Conservation (phyloP, 495 filamentous ascomycete species). For the Usnea hakonensis region DNA sequence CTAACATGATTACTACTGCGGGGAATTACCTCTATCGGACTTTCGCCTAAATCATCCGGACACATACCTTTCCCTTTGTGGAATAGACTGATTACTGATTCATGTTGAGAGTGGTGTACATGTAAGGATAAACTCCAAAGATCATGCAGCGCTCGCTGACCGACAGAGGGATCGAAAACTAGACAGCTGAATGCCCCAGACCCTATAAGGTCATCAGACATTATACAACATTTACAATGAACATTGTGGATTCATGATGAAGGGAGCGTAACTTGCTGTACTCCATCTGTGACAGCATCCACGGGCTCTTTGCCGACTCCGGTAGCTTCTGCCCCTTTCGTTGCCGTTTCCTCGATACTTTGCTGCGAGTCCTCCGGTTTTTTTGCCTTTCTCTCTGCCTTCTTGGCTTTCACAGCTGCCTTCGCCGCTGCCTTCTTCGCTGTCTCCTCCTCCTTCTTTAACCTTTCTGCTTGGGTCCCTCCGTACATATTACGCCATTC, state of each 20-base stretch:
- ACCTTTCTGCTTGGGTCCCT: slow-evolving; percentile 56
- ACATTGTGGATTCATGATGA: no score
- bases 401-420: slow-evolving; percentile 48
- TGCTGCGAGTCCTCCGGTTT: slow-evolving; percentile 39
- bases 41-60: not conserved
- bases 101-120: no score
- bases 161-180: not conserved
- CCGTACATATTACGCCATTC: slow-evolving; percentile 80
- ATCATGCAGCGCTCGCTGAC: not conserved
- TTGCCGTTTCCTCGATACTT: slow-evolving; percentile 37
- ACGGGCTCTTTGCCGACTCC: slow-evolving; percentile 27
- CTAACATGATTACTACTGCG: no score
- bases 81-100: not conserved
- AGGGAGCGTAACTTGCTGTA: slow-evolving; percentile 32
- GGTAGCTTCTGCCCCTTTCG: slow-evolving; percentile 22
- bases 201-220: no score
- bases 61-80: not conserved
- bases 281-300: slow-evolving; percentile 34
- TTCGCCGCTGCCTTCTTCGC: slow-evolving; percentile 49
- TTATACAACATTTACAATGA: no score
- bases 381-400: slow-evolving; percentile 51
- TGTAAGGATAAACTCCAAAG: not conserved
- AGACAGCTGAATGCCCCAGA: not conserved
- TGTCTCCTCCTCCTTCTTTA: slow-evolving; percentile 59
- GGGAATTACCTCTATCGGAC: not conserved